Percentiles rank a stretch among this genome's conserved stretches.
Conservation (phyloP, 1,139 yeast genomes). For the Yamadazyma conglobata region DNA sequence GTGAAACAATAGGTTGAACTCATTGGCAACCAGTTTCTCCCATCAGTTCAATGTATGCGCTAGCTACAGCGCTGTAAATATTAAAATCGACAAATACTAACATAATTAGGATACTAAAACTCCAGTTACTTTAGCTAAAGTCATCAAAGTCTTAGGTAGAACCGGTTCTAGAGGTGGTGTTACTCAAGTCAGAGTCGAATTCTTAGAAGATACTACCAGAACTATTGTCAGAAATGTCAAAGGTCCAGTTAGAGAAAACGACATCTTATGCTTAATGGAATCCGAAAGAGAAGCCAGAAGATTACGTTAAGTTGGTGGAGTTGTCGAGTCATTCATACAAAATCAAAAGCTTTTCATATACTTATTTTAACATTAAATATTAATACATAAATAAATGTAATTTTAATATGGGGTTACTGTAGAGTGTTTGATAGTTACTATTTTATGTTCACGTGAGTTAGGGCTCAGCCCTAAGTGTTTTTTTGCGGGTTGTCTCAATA, state of each 20-base stretch:
- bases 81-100: no score
- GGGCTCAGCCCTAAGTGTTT: slow-evolving; percentile 6
- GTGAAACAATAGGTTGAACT: no score
- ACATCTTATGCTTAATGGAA: slow-evolving; percentile 98
- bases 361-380: slow-evolving; percentile 2
- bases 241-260: slow-evolving; percentile 99
- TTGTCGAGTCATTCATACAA: no score
- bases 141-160: slow-evolving; percentile 98
- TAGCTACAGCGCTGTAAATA: no score
- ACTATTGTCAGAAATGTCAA: slow-evolving; percentile 99
- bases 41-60: no score
- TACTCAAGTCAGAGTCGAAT: slow-evolving; percentile 99
- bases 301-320: slow-evolving; percentile 36
- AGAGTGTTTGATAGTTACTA: slow-evolving; percentile 1
- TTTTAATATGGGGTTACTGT: neutral
- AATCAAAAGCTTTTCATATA: slow-evolving; percentile 4
- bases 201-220: slow-evolving; percentile 97
- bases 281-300: slow-evolving; percentile 99
- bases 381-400: slow-evolving; percentile 5
- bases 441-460: slow-evolving; percentile 5
- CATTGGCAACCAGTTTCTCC: no score
- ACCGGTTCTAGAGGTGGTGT: slow-evolving; percentile 99
- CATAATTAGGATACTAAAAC: slow-evolving; percentile 66
- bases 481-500: no score
- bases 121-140: slow-evolving; percentile 99